A percentile compares a stretch with the other conserved stretches of the same genome.
Conservation (phyloP, 768 basidiomycete genomes). For the Leccinellum albellum region DNA sequence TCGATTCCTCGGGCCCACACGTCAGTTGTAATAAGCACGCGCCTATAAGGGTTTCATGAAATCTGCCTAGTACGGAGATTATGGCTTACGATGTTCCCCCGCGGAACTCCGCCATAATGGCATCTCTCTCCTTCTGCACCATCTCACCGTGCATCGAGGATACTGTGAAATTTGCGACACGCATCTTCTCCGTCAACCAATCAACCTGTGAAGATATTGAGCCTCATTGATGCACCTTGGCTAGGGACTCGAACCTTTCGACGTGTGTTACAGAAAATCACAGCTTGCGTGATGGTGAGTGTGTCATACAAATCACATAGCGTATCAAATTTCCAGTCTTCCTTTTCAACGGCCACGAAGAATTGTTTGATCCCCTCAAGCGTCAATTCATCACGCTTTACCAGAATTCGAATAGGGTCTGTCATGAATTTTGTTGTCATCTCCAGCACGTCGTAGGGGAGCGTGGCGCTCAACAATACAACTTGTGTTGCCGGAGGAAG, state of each 20-base stretch:
- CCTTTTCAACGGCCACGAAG: constrained; percentile 98
- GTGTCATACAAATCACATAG: constrained; percentile 97
- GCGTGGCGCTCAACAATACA: constrained; percentile 90
- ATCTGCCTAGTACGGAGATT: neutral
- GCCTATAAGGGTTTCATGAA: constrained; percentile 40
- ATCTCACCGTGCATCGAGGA: constrained; percentile 96
- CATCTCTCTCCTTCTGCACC: constrained; percentile 92
- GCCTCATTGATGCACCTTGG: neutral
- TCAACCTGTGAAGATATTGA: constrained; percentile 60
- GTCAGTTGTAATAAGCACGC: constrained; percentile 93
- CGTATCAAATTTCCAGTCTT: constrained; percentile 99
- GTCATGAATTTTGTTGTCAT: constrained; percentile 99
- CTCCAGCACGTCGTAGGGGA: constrained; percentile 95
- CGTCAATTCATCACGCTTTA: constrained; percentile 99
- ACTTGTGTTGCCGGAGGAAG: constrained; percentile 97
- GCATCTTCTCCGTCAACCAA: constrained; percentile 99
- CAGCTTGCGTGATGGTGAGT: constrained; percentile 97
- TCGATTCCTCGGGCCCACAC: constrained; percentile 99
- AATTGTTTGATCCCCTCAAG: constrained; percentile 96
- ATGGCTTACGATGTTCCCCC: constrained; percentile 78
- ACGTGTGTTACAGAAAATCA: constrained; percentile 98
- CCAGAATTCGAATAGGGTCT: constrained; percentile 95
- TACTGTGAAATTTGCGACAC: constrained; percentile 97
- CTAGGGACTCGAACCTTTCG: constrained; percentile 65
- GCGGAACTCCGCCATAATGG: constrained; percentile 96